Evolutionary conservation across 2,329 filamentous ascomycete genomes (phyloP), one percentile per base, ranked within the genome.

Genomic region (Pseudogymnoascus sp.): DNA sequence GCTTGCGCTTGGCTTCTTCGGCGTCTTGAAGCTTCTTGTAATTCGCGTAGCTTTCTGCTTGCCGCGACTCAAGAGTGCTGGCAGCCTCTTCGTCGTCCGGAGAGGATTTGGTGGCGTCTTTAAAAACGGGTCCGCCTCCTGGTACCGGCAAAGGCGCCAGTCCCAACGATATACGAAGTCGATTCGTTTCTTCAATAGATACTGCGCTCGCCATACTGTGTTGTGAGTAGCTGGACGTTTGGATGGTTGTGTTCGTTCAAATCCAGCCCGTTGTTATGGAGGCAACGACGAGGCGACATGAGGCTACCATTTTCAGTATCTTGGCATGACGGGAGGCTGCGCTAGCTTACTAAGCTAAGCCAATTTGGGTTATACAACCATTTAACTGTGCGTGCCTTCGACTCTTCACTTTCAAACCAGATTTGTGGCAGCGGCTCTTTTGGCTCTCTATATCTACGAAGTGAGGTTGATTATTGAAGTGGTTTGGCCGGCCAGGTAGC

Each of bases 111-210:
- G 66, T 62, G 60, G 78, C 72, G 70, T 80, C 71, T 65, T 87
- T 74, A 76, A 88, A 88, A 22, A 79, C 74, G 2, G 84, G 85
- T 62, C 84, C 84, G 64, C 81, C 82, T 68, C 90, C 90, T 26
- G 93, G 90, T 10, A 96, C 90, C 24, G 92, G 91, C 71, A 98
- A 79, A 26, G 92, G 93, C 73, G 93, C 91, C 81, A 97, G 86
- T 72, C 93, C 93, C 78, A 97, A 86, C 60, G 91, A 91, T 70
- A 88, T 82, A 71, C 93, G 91, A 72, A 97, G 89, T 73, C 93
- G 90, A 79, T 98, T 98, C 68, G 91, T 91, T 82, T 97, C 92
- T 76, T 96, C 90, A 73, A 98, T 93, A 28, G 89, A 88, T 50
- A 90, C 85, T 70, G 86, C 80, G 74, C 88, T 85, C 79, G 71